Evolutionary conservation across 208 protist genomes (phyloP).

Genomic region (Trypanosoma rangeli): DNA sequence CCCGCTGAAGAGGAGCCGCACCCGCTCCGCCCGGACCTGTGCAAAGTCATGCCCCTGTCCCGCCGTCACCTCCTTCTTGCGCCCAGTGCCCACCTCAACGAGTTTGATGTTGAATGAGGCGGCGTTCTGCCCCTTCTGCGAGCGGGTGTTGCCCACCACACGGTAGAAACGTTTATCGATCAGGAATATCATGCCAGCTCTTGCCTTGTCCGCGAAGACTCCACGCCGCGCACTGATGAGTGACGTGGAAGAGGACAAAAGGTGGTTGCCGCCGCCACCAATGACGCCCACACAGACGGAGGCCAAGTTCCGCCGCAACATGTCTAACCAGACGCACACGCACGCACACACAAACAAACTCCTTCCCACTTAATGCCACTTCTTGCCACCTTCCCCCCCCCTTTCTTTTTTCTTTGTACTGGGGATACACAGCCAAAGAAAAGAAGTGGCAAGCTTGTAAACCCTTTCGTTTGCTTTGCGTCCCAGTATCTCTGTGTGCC

Average conservation of each 20-base stretch:
- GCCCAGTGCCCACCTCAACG: conserved; percentile 68
- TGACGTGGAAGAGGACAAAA: neutral
- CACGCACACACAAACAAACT: neutral
- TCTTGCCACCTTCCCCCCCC: neutral
- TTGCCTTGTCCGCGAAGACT: conserved; percentile 85
- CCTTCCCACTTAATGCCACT: neutral
- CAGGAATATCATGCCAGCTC: conserved; percentile 82
- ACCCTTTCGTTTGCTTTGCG: too few relatives aligned
- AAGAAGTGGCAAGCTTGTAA: conserved; percentile 8
- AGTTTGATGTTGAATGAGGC: conserved; percentile 89
- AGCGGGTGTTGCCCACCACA: conserved; percentile 78
- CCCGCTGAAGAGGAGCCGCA: conserved; percentile 86
- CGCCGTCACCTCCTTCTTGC: conserved; percentile 85
- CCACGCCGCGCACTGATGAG: conserved; percentile 35
- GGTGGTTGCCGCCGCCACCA: neutral
- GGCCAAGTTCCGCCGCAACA: conserved; percentile 1
- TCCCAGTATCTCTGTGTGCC: too few relatives aligned
- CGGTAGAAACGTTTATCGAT: conserved; percentile 81
- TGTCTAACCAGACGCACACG: neutral
- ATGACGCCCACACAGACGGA: neutral
- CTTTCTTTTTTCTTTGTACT: neutral
- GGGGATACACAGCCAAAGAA: too few relatives aligned
- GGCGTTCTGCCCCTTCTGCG: conserved; percentile 90
- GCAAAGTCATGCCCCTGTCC: conserved; percentile 85
- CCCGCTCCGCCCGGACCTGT: conserved; percentile 74